Conservation (phyloP, 2,329 filamentous ascomycete genomes). For the Pseudogymnoascus verrucosus region DNA sequence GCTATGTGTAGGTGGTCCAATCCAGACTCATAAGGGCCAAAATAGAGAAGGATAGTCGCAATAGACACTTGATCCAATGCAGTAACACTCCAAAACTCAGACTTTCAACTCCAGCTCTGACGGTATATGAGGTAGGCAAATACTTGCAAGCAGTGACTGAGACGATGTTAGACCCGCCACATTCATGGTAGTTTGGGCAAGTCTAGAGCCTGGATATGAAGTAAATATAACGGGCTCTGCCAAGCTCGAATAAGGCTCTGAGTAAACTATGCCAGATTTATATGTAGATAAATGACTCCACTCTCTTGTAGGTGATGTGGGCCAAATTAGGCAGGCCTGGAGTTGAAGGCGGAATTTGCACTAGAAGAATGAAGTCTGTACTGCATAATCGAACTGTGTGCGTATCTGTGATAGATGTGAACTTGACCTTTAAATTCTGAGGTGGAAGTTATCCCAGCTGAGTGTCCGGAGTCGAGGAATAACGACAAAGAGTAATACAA, state of each 20-base stretch:
- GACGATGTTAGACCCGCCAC: conserved; percentile 13
- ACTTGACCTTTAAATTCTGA: background rate
- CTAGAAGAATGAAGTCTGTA: background rate
- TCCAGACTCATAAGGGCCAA: background rate
- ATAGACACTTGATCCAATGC: conserved; percentile 11
- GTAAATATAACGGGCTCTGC: conserved; percentile 18
- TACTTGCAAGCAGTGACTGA: conserved; percentile 15
- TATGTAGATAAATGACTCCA: conserved; percentile 13
- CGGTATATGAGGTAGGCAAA: conserved; percentile 15
- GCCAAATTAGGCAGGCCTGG: conserved; percentile 18
- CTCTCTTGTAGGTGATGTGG: conserved; percentile 13
- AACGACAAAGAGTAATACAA: background rate
- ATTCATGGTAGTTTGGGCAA: conserved; percentile 11
- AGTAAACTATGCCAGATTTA: conserved; percentile 22
- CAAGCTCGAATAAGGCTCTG: conserved; percentile 16
- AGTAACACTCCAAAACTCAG: conserved; percentile 15
- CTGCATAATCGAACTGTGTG: background rate
- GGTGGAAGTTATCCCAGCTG: background rate
- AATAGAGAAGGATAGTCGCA: conserved; percentile 1
- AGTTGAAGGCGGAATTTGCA: conserved; percentile 14
- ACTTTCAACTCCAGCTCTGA: conserved; percentile 17
- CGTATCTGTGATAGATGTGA: background rate
- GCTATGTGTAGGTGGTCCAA: background rate
- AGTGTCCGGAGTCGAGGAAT: background rate
- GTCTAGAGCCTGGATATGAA: conserved; percentile 12